Evolutionary conservation across 306 rosid genomes (phyloP), one percentile per base, ranked within the genome.

Genomic region (Vigna radiata): DNA sequence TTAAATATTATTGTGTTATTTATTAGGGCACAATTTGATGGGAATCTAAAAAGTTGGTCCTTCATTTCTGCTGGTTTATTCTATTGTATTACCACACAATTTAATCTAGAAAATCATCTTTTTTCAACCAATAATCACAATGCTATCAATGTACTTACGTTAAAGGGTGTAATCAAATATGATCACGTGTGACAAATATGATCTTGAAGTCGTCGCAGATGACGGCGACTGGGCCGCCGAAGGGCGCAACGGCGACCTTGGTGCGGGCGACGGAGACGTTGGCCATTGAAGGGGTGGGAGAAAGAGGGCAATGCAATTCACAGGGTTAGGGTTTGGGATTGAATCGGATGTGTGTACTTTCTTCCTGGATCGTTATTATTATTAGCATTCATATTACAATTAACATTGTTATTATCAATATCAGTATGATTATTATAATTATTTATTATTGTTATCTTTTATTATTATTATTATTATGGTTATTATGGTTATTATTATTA

Each of bases 161-260:
- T 39, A 0, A 0, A 39, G 10, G 2, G 43, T 6, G 43, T 33
- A 4, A 5, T 33, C 37, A 33, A 4, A 33, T 33, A 33, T 33
- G 6, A n/a, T n/a, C n/a, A n/a, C n/a, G n/a, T n/a, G n/a, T n/a
- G n/a, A n/a, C n/a, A n/a, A n/a, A n/a, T n/a, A n/a, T n/a, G 87
- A 94, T 94, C 91, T 94, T 94, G 18, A 97, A 94, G 65, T 94
- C 98, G 80, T 94, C 98, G 4, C 98, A 91, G 88, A 94, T 94
- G 73, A 90, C 90, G 77, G 97, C 96, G 81, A 94, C 29, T 4
- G 98, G 98, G 5, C 98, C 97, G 14, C 91, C 98, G 76, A 89
- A 94, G 4, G 97, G 97, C 0, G 98, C 95, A 66, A 89, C 94
- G 79, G 97, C 98, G 78, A 94, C 93, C 67, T 88, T 92, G 85